Evolutionary conservation across 1,284 basidiomycete species (phyloP).

Genomic region (Naganishia albida): DNA sequence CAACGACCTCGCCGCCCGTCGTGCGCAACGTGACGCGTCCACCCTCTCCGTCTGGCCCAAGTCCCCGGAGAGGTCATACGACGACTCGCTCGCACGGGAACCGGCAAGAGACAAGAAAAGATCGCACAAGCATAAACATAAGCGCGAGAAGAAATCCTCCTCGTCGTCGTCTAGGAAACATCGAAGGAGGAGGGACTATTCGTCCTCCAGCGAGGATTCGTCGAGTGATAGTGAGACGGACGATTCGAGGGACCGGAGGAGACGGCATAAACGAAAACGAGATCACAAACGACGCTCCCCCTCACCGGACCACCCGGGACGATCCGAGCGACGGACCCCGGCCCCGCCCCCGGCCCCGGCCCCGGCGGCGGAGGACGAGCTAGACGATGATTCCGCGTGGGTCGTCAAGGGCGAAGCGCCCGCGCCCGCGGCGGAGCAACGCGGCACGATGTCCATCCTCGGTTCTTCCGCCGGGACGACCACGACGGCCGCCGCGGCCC

Average conservation of each 20-base stretch:
- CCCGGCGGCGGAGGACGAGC: slow-evolving; percentile 20
- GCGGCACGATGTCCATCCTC: slow-evolving; percentile 32
- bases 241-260: slow-evolving; percentile 54
- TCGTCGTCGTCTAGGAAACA: slow-evolving; percentile 27
- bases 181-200: slow-evolving; percentile 58
- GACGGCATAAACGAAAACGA: slow-evolving; percentile 38
- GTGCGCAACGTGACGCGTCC: slow-evolving; percentile 67
- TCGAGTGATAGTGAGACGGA: slow-evolving; percentile 58
- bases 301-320: slow-evolving; percentile 18
- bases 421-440: slow-evolving; percentile 32
- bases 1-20: slow-evolving; percentile 55
- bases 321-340: slow-evolving; percentile 20
- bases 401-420: slow-evolving; percentile 40
- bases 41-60: slow-evolving; percentile 77
- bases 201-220: slow-evolving; percentile 55
- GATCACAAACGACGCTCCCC: slow-evolving; percentile 25
- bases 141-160: slow-evolving; percentile 33
- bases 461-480: slow-evolving; percentile 12
- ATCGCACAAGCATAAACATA: slow-evolving; percentile 30
- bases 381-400: slow-evolving; percentile 39
- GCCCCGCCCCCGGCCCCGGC: slow-evolving; percentile 10
- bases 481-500: slow-evolving; percentile 13
- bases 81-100: slow-evolving; percentile 40
- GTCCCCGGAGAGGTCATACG: slow-evolving; percentile 65
- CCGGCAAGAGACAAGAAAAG: background rate